Base-by-base conservation (phyloP, 139 green algal species). In the Chlorella sp. region DNA sequence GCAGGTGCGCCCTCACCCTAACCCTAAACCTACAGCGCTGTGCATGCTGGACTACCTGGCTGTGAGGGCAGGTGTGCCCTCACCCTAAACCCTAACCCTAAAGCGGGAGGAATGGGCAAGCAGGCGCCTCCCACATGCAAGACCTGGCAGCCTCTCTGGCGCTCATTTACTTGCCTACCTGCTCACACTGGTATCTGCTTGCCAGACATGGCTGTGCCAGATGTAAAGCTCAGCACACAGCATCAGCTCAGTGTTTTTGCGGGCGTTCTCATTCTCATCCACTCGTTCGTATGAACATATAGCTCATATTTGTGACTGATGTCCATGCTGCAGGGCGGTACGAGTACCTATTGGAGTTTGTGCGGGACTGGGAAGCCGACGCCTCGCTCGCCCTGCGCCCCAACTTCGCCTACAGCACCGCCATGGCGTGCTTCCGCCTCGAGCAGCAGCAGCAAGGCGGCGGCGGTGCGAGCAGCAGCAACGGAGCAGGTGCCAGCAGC, bases 41-140 rank as follows among this genome's bases (percentile, higher is more conserved):
- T 83, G 81, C 35, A 82, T 84, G 75, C 84, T 97, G 10, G 93
- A 98, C 78, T 98, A 96, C 81, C 83, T 95, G 59, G 91, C 92
- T 1, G 79, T 97, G 5, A 70, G 64, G 27, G 64, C 64, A 55
- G 64, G 64, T 51, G 64, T n/a, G n/a, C n/a, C n/a, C n/a, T n/a
- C n/a, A n/a, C n/a, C n/a, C n/a, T n/a, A n/a, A n/a, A n/a, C n/a
- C n/a, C n/a, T n/a, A n/a, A n/a, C n/a, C n/a, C n/a, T n/a, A n/a
- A n/a, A n/a, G n/a, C n/a, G n/a, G n/a, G n/a, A n/a, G n/a, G n/a
- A n/a, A n/a, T n/a, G n/a, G n/a, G n/a, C n/a, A n/a, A n/a, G n/a
- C n/a, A n/a, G n/a, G n/a, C n/a, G n/a, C n/a, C n/a, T n/a, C n/a
- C n/a, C n/a, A n/a, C n/a, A n/a, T n/a, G n/a, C n/a, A n/a, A n/a